Base-by-base conservation (phyloP, 1,139 yeast genomes). In the Pichia sp. region DNA sequence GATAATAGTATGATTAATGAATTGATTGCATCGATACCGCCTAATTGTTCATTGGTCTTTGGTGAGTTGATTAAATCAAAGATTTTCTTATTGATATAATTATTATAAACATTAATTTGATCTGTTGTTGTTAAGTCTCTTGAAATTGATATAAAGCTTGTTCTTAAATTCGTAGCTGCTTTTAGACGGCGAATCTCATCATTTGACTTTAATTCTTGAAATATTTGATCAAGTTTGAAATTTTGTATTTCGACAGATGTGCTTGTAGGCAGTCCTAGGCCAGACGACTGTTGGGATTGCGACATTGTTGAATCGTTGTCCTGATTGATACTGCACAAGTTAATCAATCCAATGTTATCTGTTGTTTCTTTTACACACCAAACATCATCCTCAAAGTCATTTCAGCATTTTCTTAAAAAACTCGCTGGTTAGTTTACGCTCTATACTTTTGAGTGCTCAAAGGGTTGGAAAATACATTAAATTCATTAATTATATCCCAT, bases 11-110 rank as follows among this genome's bases (percentile, higher is more conserved):
- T 86, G 48, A 92, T 86, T 55, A 92, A 74, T 15, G 94, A 81
- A 65, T 88, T 94, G 52, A 92, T 83, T 9, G 97, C 97, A 16
- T 88, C 78, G 37, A 90, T 84, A 35, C 97, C 97, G 12, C 97
- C 97, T 38, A 90, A 74, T 54, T 86, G 82, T 55, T 85, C 89
- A 30, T 74, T 68, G 1, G 82, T 69, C 56, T 85, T 92, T 13
- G 80, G 77, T 12, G 92, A 80, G 57, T 88, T 89, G 44, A 89
- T 77, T 47, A 89, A 72, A 62, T 87, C 96, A 64, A 88, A 90
- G 29, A 92, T 87, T 53, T 85, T 80, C 62, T 88, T 86, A 68
- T 90, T 89, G 54, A 92, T 83, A 53, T 85, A 94, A 62, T 85
- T 88, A 65, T 85, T 87, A 65, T 85, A 85, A 40, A 89, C 68